Evolutionary conservation across 2,329 filamentous ascomycete genomes (phyloP).

Genomic region (Clonostachys rosea): DNA sequence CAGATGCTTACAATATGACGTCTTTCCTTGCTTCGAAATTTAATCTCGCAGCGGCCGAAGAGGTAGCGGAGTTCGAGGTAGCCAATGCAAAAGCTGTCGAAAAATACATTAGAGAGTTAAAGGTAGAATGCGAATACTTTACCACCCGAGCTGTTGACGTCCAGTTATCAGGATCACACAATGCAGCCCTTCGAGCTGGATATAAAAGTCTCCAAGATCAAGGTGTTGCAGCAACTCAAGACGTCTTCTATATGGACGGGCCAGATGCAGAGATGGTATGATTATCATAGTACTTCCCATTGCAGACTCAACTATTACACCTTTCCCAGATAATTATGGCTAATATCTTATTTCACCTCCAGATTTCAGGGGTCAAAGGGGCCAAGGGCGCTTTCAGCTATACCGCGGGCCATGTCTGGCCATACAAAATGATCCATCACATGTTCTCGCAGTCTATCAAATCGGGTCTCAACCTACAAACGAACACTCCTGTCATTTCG

Average conservation of each 20-base stretch:
- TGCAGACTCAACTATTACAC: neutral
- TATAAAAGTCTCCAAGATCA: constrained; percentile 20
- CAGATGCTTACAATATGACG: constrained; percentile 9
- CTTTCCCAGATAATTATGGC: too few relatives aligned
- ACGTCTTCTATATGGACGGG: constrained; percentile 18
- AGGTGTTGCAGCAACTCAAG: constrained; percentile 9
- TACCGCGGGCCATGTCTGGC: constrained; percentile 10
- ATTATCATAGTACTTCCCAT: neutral
- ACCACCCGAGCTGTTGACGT: constrained; percentile 32
- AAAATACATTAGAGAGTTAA: neutral
- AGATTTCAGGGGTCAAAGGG: constrained; percentile 19
- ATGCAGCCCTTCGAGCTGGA: constrained; percentile 12
- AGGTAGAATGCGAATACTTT: constrained; percentile 39
- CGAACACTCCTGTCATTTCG: neutral
- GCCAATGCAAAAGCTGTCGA: constrained; percentile 18
- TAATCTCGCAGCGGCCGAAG: constrained; percentile 9
- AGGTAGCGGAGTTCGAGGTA: constrained; percentile 13
- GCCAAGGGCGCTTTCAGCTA: constrained; percentile 8
- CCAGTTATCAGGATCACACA: constrained; percentile 15
- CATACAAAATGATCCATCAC: constrained; percentile 8
- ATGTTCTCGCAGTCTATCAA: constrained; percentile 4
- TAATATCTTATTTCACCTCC: too few relatives aligned
- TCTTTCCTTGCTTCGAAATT: constrained; percentile 7
- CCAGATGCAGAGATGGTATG: constrained; percentile 15
- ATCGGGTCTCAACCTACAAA: neutral